These are phyloP conservation scores for Saccharomyces kudriavzevii DNA, from an alignment of 805 yeast species.

Conservation along the genomic window DNA sequence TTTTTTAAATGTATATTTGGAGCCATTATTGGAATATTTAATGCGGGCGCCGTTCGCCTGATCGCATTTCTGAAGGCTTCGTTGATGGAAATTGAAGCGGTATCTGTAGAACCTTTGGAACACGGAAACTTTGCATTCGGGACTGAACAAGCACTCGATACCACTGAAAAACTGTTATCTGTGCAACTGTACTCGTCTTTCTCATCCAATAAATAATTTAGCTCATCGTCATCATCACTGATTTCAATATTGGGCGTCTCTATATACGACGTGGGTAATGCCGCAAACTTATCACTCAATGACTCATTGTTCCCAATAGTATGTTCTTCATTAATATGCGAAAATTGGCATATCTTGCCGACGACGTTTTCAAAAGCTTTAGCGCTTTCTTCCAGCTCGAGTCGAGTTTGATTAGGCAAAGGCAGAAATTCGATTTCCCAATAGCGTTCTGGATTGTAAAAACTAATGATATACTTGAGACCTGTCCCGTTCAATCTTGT, in stretches of 20 bases:
- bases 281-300: background rate
- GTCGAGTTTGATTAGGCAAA: background rate
- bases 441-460: slow-evolving; percentile 67
- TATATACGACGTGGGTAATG: background rate
- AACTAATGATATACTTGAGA: slow-evolving; percentile 44
- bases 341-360: slow-evolving; percentile 15
- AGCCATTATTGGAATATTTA: background rate
- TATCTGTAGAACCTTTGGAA: background rate
- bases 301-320: background rate
- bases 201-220: slow-evolving; percentile 20
- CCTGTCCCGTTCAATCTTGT: slow-evolving; percentile 39
- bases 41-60: background rate
- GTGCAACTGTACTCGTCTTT: slow-evolving; percentile 6
- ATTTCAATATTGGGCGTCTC: background rate
- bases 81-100: slow-evolving; percentile 1
- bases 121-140: background rate
- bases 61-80: slow-evolving; percentile 11
- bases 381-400: slow-evolving; percentile 3
- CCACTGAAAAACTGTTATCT: slow-evolving; percentile 2
- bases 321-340: slow-evolving; percentile 1
- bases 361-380: slow-evolving; percentile 29
- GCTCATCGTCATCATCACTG: slow-evolving; percentile 7
- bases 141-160: background rate
- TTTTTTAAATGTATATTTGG: background rate
- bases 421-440: slow-evolving; percentile 47